Base-by-base conservation (phyloP, 1,139 yeast species). In the Debaryomyces robertsiae region DNA sequence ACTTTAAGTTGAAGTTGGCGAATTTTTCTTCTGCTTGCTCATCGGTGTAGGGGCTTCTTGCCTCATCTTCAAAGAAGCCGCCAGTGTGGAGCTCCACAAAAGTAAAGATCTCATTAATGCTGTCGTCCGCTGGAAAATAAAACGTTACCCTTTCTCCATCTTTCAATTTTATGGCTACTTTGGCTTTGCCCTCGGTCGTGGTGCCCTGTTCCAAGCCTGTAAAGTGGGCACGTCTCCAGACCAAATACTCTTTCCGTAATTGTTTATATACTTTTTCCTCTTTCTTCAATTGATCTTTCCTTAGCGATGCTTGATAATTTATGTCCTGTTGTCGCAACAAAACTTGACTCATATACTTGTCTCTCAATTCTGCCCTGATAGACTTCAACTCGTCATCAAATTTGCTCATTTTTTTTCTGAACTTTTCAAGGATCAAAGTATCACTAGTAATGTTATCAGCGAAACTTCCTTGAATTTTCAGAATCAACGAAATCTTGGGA, bases 271-370 rank as follows among this genome's bases (percentile, higher is more conserved):
- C 42, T 42, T 61, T 64, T 39, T 59, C 55, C 19, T 53, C 49
- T 43, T 64, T 66, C 51, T 67, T 68, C 30, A 55, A 46, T 32
- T 76, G 64, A 59, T 84, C 93, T 30, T 72, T 69, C 4, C 74
- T 75, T 40, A 91, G 66, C 1, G 95, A 82, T 27, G 75, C 75
- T 54, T 84, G 81, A 60, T 82, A 91, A 25, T 94, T 90, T 34
- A 77, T 67, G 53, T 89, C 94, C 63, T 91, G 97, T 53, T 84
- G 86, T 46, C 75, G 76, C 37, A 87, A 70, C 30, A 89, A 67
- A 14, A 75, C 70, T 43, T 93, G 78, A 36, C 80, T 74, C 47
- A 77, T 63, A 39, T 79, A 83, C 41, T 76, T 73, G 42, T 82
- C 83, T 50, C 80, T 78, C 39, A 82, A 73, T 48, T 82, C 91